These are phyloP conservation scores for Hemisphaericaspora xylanilytica DNA, from an alignment of 1,139 yeast species.

Conservation along the genomic window DNA sequence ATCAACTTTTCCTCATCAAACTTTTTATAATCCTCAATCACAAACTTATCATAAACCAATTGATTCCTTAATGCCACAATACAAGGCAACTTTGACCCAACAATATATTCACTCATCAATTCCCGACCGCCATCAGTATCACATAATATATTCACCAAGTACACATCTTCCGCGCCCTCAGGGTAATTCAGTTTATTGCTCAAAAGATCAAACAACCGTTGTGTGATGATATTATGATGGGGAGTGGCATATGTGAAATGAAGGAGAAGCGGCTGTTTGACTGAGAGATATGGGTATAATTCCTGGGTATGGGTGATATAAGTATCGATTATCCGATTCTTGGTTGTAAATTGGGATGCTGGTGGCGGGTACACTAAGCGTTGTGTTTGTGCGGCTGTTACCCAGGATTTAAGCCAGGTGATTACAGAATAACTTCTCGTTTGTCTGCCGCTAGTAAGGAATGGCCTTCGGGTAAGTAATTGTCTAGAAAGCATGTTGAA, in stretches of 20 bases:
- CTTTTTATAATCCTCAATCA: conserved; percentile 36
- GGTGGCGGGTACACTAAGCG: conserved; percentile 40
- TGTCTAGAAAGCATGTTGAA: conserved; percentile 5
- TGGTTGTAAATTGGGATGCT: conserved; percentile 37
- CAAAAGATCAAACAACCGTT: conserved; percentile 55
- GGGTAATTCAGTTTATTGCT: conserved; percentile 52
- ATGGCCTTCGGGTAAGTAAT: neutral
- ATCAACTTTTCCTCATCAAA: conserved; percentile 53
- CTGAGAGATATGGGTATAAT: conserved; percentile 52
- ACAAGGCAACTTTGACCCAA: conserved; percentile 55
- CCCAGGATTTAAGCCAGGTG: conserved; percentile 15
- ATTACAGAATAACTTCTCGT: conserved; percentile 9
- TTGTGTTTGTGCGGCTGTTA: conserved; percentile 14
- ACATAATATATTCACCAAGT: conserved; percentile 67
- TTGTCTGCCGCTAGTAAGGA: neutral
- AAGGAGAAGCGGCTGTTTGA: conserved; percentile 60
- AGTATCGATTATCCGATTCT: conserved; percentile 40
- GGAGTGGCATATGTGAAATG: conserved; percentile 75
- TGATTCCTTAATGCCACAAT: conserved; percentile 68
- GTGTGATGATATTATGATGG: conserved; percentile 61
- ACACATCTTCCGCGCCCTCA: conserved; percentile 38
- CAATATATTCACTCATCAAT: conserved; percentile 56
- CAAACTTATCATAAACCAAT: conserved; percentile 53
- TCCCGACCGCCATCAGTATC: conserved; percentile 65
- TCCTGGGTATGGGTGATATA: conserved; percentile 51